These are phyloP conservation scores for Cladorrhinum samala DNA, from an alignment of 495 filamentous ascomycete species.

Conservation along the genomic window DNA sequence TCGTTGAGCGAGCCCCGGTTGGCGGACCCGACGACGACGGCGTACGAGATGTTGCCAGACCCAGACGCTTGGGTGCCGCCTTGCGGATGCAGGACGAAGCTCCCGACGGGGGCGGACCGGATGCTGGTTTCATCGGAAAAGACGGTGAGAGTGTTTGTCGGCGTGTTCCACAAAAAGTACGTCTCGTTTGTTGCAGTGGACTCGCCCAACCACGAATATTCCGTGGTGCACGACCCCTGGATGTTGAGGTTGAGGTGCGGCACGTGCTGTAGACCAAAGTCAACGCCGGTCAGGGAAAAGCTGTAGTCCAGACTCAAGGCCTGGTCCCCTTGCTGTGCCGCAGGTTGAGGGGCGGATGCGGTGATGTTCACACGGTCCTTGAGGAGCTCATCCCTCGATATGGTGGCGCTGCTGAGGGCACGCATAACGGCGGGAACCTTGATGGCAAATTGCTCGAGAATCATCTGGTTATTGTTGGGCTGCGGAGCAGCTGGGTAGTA, in stretches of 20 bases:
- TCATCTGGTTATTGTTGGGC: background rate
- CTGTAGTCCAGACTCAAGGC: background rate
- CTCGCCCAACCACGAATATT: background rate
- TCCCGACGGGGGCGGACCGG: background rate
- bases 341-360: no score
- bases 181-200: background rate
- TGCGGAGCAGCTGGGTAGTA: background rate
- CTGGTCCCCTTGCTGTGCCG: no score
- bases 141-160: background rate
- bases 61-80: background rate
- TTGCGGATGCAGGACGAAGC: background rate
- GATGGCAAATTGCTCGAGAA: background rate
- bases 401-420: background rate
- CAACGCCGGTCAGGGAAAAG: background rate
- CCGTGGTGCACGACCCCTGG: background rate
- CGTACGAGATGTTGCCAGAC: background rate
- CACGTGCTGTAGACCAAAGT: background rate
- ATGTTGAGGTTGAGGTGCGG: background rate
- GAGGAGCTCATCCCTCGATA: background rate
- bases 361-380: no score
- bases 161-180: background rate
- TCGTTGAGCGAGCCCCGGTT: background rate
- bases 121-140: background rate
- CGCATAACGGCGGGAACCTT: background rate
- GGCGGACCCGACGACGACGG: background rate